Evolutionary conservation across 2,329 filamentous ascomycete species (phyloP), one percentile per base, ranked within the genome.

Genomic region (Penicillium sp.): DNA sequence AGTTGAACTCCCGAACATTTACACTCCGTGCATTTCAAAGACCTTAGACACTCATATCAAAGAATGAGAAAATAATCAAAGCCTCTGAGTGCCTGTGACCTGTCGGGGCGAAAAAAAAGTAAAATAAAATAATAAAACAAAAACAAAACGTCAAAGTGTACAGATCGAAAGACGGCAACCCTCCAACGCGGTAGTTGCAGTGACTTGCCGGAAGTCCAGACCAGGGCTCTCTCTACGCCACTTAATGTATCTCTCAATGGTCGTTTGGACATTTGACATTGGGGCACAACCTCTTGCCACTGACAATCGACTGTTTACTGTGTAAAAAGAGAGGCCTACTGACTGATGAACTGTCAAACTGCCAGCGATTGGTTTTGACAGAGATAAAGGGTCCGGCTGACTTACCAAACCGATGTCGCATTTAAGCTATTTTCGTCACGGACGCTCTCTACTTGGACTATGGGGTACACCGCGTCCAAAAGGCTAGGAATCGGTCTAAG

Each of bases 381-480:
- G 28, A 28, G n/a, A n/a, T 53, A 44, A 46, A 44, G 47, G 58
- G 58, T 53, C 62, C 62, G 61, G 60, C 57, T 65, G 63, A 65
- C 63, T 62, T 38, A 52, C 43, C 48, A 38, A 24, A 58, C 33
- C 43, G 43, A 51, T 49, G 29, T 55, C 53, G 53, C 52, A 49
- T 57, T 57, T 56, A 54, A 58, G 52, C 61, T 66, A 58, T 52
- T 63, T 64, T 61, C 56, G 63, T 59, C 62, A 64, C 61, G 57
- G 63, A 57, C 53, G 28, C 52, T 49, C 34, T 33, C 21, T 22
- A 28, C 42, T 21, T 31, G 31, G 34, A 22, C 43, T 45, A 45
- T 15, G 26, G 35, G 51, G 40, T 49, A 51, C 54, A 55, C 46
- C 45, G 43, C 53, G 47, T 48, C 28, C 51, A 33, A 43, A 45